Evolutionary conservation across 176 grass and related monocot species (phyloP).

Genomic region (Cymbopogon citratus): DNA sequence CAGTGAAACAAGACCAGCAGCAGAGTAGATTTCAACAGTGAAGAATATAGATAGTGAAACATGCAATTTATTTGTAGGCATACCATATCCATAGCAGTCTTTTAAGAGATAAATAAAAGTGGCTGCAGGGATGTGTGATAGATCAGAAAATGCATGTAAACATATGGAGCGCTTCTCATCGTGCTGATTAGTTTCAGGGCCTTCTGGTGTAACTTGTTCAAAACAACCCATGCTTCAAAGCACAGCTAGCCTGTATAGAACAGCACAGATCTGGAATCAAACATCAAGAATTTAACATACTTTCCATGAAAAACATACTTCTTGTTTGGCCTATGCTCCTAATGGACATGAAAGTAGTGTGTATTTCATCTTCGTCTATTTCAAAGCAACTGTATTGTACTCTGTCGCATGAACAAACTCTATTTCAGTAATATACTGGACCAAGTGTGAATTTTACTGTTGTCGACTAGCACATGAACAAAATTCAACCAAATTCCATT

Average conservation of each 20-base stretch:
- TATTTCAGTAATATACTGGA: neutral
- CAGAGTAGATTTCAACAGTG: neutral
- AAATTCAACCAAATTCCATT: neutral
- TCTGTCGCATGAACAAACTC: neutral
- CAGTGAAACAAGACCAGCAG: neutral
- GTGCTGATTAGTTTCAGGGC: slow-evolving; percentile 11
- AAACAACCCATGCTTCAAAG: slow-evolving; percentile 40
- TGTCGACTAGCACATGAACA: neutral
- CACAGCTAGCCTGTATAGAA: slow-evolving; percentile 19
- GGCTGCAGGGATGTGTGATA: slow-evolving; percentile 66
- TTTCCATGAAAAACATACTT: neutral
- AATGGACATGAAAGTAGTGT: neutral
- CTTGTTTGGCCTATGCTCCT: neutral
- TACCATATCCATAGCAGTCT: slow-evolving; percentile 87
- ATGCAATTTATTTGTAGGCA: neutral
- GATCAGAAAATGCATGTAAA: slow-evolving; percentile 78
- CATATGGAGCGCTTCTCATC: slow-evolving; percentile 41
- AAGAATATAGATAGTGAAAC: slow-evolving; percentile 9
- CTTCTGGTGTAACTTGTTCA: slow-evolving; percentile 13
- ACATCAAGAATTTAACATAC: neutral
- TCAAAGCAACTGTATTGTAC: neutral
- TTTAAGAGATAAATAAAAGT: slow-evolving; percentile 80
- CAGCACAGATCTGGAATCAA: slow-evolving; percentile 14
- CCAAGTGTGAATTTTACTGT: neutral
- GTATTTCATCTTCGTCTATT: neutral